phyloP scores from a whole-genome alignment of 805 yeast species.

The Yamadazyma kitorensis region DNA sequence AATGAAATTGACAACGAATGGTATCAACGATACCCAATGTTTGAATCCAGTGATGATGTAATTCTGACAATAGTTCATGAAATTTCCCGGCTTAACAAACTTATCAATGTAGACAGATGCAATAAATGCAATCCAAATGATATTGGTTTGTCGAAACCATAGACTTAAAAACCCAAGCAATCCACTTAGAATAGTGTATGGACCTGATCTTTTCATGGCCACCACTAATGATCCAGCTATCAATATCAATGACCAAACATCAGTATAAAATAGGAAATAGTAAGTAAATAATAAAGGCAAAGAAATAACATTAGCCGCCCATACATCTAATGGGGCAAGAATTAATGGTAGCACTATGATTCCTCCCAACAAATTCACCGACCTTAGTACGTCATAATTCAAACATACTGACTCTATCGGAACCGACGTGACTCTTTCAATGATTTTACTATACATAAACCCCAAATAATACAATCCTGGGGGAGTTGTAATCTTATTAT shows the following conservation, averaged over 20 bases:
- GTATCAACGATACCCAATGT: slow-evolving; percentile 33
- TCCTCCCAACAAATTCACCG: slow-evolving; percentile 69
- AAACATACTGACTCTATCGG: slow-evolving; percentile 13
- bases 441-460: slow-evolving; percentile 30
- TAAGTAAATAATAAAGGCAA: slow-evolving; percentile 75
- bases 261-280: slow-evolving; percentile 83
- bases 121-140: slow-evolving; percentile 76
- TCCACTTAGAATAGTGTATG: slow-evolving; percentile 37
- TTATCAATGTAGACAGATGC: slow-evolving; percentile 54
- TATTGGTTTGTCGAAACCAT: slow-evolving; percentile 85
- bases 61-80: slow-evolving; percentile 22
- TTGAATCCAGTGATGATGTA: slow-evolving; percentile 19
- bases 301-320: slow-evolving; percentile 32
- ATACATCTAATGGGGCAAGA: slow-evolving; percentile 21
- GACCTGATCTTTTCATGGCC: slow-evolving; percentile 30
- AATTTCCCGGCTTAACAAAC: slow-evolving; percentile 12
- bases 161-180: slow-evolving; percentile 60
- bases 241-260: slow-evolving; percentile 83
- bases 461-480: slow-evolving; percentile 78
- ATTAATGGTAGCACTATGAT: slow-evolving; percentile 49
- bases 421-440: slow-evolving; percentile 15
- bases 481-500: slow-evolving; percentile 91
- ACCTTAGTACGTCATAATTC: slow-evolving; percentile 23
- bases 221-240: slow-evolving; percentile 54
- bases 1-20: slow-evolving; percentile 51